Evolutionary conservation across 2,329 filamentous ascomycete genomes (phyloP).

Genomic region (Microascus cirrosus): DNA sequence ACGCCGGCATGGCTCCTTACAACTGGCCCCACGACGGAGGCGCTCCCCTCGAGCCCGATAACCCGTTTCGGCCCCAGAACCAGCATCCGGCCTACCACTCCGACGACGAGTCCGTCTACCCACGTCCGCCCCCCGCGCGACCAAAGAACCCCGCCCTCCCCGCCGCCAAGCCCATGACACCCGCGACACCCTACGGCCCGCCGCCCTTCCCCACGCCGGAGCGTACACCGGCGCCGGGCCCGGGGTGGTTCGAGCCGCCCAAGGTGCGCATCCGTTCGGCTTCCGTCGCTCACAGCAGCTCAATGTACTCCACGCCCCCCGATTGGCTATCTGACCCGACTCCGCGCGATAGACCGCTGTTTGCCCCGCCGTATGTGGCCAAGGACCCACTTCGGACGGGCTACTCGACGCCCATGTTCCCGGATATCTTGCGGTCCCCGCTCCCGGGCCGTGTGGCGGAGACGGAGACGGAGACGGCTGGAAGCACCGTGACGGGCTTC

Average conservation of each 20-base stretch:
- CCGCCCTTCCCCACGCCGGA: background rate
- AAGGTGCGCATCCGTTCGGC: conserved; percentile 4
- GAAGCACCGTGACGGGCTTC: background rate
- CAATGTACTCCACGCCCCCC: conserved; percentile 3
- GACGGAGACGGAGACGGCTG: background rate
- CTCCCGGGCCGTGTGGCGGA: conserved; percentile 1
- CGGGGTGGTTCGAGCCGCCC: conserved; percentile 4
- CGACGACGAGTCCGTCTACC: conserved; percentile 3
- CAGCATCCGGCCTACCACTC: conserved; percentile 1
- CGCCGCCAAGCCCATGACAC: background rate
- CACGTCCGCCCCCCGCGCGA: background rate
- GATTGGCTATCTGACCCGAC: conserved; percentile 2
- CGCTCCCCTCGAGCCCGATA: background rate
- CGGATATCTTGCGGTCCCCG: background rate
- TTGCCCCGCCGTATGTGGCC: background rate
- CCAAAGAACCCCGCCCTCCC: background rate
- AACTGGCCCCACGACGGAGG: background rate
- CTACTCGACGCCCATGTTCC: conserved; percentile 3
- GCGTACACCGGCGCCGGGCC: background rate
- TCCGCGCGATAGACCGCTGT: background rate
- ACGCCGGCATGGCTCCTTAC: conserved; percentile 2
- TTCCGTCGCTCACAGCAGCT: conserved; percentile 2
- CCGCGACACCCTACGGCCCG: background rate
- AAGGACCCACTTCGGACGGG: background rate
- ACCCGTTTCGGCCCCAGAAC: conserved; percentile 3